Conservation (phyloP, 306 rosid genomes). For the Citrullus mucosospermus region DNA sequence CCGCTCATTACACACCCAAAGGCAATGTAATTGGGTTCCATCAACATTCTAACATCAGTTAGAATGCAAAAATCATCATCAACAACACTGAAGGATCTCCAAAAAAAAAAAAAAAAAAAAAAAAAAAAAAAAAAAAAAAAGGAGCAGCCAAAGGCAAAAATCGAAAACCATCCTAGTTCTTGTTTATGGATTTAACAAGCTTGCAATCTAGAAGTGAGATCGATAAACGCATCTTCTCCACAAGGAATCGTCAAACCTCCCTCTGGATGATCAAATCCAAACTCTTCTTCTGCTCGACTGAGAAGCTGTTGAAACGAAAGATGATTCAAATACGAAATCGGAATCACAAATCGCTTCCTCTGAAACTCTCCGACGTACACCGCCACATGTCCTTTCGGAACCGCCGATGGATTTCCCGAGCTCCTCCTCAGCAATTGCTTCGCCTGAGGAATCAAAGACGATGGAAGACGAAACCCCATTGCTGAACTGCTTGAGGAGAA, state of each 20-base stretch:
- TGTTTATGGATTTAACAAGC: background rate
- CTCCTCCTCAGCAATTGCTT: constrained; percentile 3
- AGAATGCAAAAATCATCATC: background rate
- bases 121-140: too few species aligned
- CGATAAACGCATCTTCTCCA: constrained; percentile 1
- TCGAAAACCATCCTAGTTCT: background rate
- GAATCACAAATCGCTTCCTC: constrained; percentile 14
- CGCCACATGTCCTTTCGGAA: constrained; percentile 15
- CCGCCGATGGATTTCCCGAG: background rate
- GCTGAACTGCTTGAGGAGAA: background rate
- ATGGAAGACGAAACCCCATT: constrained; percentile 6
- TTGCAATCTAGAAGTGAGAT: constrained; percentile 7
- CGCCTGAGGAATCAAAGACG: constrained; percentile 3
- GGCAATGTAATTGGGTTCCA: constrained; percentile 4
- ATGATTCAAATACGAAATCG: constrained; percentile 14
- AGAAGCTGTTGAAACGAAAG: constrained; percentile 14
- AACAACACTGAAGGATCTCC: background rate
- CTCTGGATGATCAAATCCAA: constrained; percentile 13
- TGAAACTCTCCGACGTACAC: constrained; percentile 18
- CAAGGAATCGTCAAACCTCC: constrained; percentile 10
- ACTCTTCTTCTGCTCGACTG: constrained; percentile 14
- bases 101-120: background rate
- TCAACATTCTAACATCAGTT: constrained; percentile 1
- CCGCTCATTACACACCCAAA: constrained; percentile 1
- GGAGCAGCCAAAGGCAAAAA: background rate